A percentile compares a stretch with the other conserved stretches of the same genome.
phyloP scores from a whole-genome alignment of 768 basidiomycete genomes.

The Zangia roseola region DNA sequence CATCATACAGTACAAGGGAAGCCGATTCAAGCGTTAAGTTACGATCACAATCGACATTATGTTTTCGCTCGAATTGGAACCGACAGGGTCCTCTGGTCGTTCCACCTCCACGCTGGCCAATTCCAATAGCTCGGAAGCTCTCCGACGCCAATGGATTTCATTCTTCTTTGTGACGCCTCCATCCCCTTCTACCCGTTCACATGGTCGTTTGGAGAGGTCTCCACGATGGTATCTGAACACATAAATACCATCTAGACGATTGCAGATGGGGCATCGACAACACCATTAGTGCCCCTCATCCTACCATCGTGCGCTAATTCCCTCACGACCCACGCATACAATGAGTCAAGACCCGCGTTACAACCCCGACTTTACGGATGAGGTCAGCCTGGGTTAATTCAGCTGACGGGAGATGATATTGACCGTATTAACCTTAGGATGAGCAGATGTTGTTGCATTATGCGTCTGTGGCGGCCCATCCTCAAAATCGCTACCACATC shows the following conservation, averaged over 20 bases:
- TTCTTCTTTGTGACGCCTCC: slow-evolving; percentile 8
- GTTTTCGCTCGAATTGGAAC: slow-evolving; percentile 6
- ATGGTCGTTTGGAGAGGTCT: slow-evolving; percentile 18
- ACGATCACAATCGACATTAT: not conserved
- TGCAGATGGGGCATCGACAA: slow-evolving; percentile 7
- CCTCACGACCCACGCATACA: not conserved
- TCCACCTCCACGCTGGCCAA: slow-evolving; percentile 9
- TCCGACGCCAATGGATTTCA: slow-evolving; percentile 16
- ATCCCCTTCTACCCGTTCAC: slow-evolving; percentile 14
- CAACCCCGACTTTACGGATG: slow-evolving; percentile 10
- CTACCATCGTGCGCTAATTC: not conserved
- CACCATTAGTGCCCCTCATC: slow-evolving; percentile 1
- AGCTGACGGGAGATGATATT: not conserved
- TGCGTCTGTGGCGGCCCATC: too few species aligned
- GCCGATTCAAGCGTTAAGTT: slow-evolving; percentile 3
- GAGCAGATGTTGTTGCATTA: too few species aligned
- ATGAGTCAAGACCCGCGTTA: slow-evolving; percentile 3
- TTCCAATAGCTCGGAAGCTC: slow-evolving; percentile 9
- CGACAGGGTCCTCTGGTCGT: slow-evolving; percentile 8
- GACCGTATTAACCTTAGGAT: slow-evolving; percentile 6
- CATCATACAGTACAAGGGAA: slow-evolving; percentile 5
- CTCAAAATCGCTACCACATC: too few species aligned
- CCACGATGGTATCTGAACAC: slow-evolving; percentile 3
- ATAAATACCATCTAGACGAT: slow-evolving; percentile 19
- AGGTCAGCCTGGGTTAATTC: slow-evolving; percentile 2